Evolutionary conservation across 495 filamentous ascomycete genomes (phyloP), one percentile per base, ranked within the genome.

Genomic region (Penicillium salamii): DNA sequence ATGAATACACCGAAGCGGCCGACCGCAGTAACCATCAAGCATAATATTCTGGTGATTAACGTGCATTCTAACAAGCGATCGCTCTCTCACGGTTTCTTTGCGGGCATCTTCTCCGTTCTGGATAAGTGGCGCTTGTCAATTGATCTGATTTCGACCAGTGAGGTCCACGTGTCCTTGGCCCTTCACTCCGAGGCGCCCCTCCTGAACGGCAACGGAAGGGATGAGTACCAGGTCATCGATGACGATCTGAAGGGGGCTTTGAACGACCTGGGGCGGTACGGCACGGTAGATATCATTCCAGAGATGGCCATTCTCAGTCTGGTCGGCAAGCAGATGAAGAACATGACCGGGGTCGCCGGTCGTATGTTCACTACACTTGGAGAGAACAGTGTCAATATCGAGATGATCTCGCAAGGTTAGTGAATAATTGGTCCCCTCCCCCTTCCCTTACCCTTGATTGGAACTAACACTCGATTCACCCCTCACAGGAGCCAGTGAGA

Each of bases 401-500:
- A 97, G 70, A 96, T 97, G 91, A 97, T 97, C 49, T 92, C 88
- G 18, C 91, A 96, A 79, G 90, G 90, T 92, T 75, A 65, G 79
- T 68, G 50, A 54, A 40, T 49, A 38, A 43, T 56, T 51, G 46
- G 19, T 29, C 37, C 34, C 33, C 34, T 54, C 21, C 39, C 47
- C 53, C 21, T 28, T 29, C 14, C 29, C 23, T 19, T 43, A 44
- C 14, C 37, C 52, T 52, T 37, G 17, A 43, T 38, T 33, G 34
- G 21, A 44, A 49, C 62, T 70, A 40, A 70, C 38, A 21, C 23
- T 40, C 15, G 36, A 32, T 46, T 32, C 29, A 17, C 26, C 37
- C 41, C 37, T 33, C 54, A 14, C 70, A 95, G 93, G 92, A 49
- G 90, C 91, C 35, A 96, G 91, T 60, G 93, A 98, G 75, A 98